Percentiles rank a stretch among this genome's conserved stretches.
phyloP scores from a whole-genome alignment of 805 yeast species.

The Saturnispora sanitii region DNA sequence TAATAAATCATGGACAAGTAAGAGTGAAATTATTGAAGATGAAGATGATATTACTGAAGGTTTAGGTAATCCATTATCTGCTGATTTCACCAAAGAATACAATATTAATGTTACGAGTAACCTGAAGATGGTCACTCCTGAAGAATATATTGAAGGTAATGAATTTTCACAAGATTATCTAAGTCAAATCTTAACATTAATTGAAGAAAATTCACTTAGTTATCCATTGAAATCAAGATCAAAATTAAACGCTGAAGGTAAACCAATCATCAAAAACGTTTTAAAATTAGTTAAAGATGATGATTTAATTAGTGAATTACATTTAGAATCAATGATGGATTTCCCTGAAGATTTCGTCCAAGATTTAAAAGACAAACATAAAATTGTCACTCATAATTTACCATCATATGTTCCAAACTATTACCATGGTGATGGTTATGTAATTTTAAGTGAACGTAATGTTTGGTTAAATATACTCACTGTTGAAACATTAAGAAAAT shows the following conservation, averaged over 20 bases:
- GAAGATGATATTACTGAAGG: neutral
- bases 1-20: neutral
- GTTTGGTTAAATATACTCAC: constrained; percentile 32
- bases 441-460: constrained; percentile 35
- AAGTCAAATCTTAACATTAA: constrained; percentile 20
- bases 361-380: constrained; percentile 39
- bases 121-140: constrained; percentile 17
- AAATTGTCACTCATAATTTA: constrained; percentile 33
- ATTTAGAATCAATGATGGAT: constrained; percentile 8
- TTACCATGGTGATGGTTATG: constrained; percentile 26
- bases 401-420: constrained; percentile 30
- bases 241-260: constrained; percentile 16
- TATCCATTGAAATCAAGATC: constrained; percentile 25
- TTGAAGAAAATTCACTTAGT: constrained; percentile 22
- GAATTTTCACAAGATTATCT: constrained; percentile 22
- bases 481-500: constrained; percentile 31
- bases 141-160: constrained; percentile 21
- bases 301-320: constrained; percentile 11
- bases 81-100: neutral
- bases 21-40: neutral
- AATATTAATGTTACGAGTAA: neutral
- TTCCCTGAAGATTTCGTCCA: constrained; percentile 32
- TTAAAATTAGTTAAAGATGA: constrained; percentile 2
- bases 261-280: constrained; percentile 15
- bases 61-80: neutral